Percentiles rank a stretch among this genome's conserved stretches.
Conservation (phyloP, 768 basidiomycete genomes). For the Gautieria morchelliformis region DNA sequence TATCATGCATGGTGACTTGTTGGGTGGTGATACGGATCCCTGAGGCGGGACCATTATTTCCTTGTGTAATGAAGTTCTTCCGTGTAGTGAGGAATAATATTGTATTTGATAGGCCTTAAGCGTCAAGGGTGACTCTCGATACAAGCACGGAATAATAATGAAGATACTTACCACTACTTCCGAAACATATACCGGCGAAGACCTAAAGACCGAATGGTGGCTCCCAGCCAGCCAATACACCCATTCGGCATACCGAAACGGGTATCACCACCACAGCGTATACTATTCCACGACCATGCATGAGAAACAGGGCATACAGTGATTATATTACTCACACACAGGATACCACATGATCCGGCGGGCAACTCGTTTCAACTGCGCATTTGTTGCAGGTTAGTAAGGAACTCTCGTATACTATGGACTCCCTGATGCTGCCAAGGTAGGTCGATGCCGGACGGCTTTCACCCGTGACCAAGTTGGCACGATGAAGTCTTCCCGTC, state of each 20-base stretch:
- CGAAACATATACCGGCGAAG: constrained; percentile 2
- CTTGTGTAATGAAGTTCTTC: background rate
- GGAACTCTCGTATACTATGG: no score
- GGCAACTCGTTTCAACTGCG: background rate
- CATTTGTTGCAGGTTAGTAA: no score
- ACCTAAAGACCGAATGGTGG: background rate
- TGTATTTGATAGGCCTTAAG: background rate
- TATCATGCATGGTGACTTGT: constrained; percentile 1
- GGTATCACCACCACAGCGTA: background rate
- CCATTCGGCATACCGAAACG: constrained; percentile 2
- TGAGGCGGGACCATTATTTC: background rate
- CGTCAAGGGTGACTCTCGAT: background rate
- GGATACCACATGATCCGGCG: constrained; percentile 1
- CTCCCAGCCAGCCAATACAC: constrained; percentile 1
- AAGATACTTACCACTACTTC: background rate
- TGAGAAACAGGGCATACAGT: background rate
- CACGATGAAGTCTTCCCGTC: background rate
- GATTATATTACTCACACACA: background rate
- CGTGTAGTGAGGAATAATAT: constrained; percentile 5
- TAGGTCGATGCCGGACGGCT: background rate
- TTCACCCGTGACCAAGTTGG: background rate
- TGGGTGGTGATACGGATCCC: constrained; percentile 3
- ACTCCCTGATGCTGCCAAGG: no score
- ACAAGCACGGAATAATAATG: background rate
- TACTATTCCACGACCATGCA: background rate